phyloP scores from a whole-genome alignment of 768 basidiomycete species.

The Tricholoma saponaceum region DNA sequence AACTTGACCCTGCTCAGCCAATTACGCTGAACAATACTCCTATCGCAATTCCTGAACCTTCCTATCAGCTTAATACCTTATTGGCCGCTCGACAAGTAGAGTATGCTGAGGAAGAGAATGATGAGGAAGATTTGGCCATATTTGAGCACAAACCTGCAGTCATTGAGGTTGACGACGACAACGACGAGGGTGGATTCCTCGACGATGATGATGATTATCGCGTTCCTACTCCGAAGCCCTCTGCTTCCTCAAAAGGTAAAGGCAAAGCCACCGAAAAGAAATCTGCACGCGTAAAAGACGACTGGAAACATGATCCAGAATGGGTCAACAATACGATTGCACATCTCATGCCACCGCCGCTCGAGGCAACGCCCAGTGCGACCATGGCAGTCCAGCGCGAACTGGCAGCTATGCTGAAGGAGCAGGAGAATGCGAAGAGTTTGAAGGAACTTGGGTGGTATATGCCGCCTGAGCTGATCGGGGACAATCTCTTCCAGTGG shows the following conservation, averaged over 20 bases:
- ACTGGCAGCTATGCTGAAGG: slow-evolving; percentile 55
- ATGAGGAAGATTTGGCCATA: slow-evolving; percentile 42
- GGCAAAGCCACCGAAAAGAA: slow-evolving; percentile 10
- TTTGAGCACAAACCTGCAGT: slow-evolving; percentile 14
- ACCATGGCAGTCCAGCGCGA: slow-evolving; percentile 59
- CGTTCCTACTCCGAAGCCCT: slow-evolving; percentile 12
- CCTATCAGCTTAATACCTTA: slow-evolving; percentile 48
- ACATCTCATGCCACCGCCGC: slow-evolving; percentile 57
- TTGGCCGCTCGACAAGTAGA: slow-evolving; percentile 37
- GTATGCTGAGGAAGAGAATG: slow-evolving; percentile 38
- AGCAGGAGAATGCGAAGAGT: slow-evolving; percentile 44
- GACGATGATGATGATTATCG: slow-evolving; percentile 30
- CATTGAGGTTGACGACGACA: slow-evolving; percentile 32
- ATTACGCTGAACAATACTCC: slow-evolving; percentile 31
- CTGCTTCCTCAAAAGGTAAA: slow-evolving; percentile 12
- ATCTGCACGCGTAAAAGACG: slow-evolving; percentile 26
- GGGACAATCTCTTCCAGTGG: slow-evolving; percentile 70
- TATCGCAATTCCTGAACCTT: slow-evolving; percentile 56
- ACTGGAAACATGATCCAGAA: slow-evolving; percentile 51
- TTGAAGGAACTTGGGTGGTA: slow-evolving; percentile 67
- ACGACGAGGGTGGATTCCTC: slow-evolving; percentile 30
- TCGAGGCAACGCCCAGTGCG: slow-evolving; percentile 48
- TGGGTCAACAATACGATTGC: slow-evolving; percentile 43
- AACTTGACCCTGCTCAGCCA: slow-evolving; percentile 45
- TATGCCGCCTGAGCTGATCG: slow-evolving; percentile 60